A percentile compares a stretch with the other conserved stretches of the same genome.
Conservation (phyloP, 2,329 filamentous ascomycete species). For the Xylariaceae sp. region DNA sequence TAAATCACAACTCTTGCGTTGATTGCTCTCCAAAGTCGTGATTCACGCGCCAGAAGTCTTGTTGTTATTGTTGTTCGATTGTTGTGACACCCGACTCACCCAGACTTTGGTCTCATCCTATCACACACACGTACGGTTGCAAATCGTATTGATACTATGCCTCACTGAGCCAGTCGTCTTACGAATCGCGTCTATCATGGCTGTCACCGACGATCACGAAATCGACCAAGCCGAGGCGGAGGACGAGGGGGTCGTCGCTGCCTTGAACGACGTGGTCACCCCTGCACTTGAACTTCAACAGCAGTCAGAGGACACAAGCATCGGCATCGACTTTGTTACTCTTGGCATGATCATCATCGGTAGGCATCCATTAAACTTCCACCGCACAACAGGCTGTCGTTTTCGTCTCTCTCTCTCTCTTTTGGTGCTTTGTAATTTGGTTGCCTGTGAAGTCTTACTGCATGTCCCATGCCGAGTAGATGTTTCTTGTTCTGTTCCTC, state of each 20-base stretch:
- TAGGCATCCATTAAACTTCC: constrained; percentile 33
- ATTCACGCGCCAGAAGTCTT: too few relatives aligned
- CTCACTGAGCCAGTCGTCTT: too few relatives aligned
- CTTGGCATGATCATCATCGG: constrained; percentile 73
- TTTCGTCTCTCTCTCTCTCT: background rate
- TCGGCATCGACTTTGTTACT: constrained; percentile 60
- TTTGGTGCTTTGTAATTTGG: background rate
- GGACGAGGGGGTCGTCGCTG: background rate
- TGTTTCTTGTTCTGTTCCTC: too few relatives aligned
- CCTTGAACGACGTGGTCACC: constrained; percentile 5
- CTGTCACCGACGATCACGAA: constrained; percentile 2
- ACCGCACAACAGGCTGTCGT: background rate
- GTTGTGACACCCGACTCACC: too few relatives aligned
- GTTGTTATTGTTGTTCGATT: too few relatives aligned
- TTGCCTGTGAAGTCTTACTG: too few relatives aligned
- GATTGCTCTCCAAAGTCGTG: too few relatives aligned
- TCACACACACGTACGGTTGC: too few relatives aligned
- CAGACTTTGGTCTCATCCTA: too few relatives aligned
- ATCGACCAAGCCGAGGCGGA: background rate
- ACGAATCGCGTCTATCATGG: constrained; percentile 10
- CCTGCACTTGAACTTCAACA: background rate
- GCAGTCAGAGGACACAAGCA: background rate
- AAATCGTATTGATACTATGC: too few relatives aligned
- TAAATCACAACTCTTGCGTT: too few relatives aligned
- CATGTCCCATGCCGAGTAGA: too few relatives aligned